These are phyloP conservation scores for Yamadazyma scolyti DNA, from an alignment of 805 yeast genomes.

Conservation along the genomic window DNA sequence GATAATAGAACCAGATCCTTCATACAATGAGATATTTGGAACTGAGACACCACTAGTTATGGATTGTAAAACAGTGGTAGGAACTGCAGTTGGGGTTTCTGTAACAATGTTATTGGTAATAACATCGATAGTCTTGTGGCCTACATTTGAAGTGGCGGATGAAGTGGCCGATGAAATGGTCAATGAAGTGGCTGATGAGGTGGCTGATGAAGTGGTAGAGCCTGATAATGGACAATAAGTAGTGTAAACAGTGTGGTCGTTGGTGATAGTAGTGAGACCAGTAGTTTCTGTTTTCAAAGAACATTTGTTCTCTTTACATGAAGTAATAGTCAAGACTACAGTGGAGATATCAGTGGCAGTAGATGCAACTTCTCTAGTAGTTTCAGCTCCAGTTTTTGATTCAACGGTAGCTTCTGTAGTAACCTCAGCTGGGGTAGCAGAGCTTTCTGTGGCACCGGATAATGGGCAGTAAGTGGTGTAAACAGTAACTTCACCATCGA, in stretches of 20 bases:
- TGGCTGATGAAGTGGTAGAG: constrained; percentile 1
- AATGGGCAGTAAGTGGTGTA: constrained; percentile 36
- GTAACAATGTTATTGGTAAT: constrained; percentile 40
- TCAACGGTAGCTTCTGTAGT: constrained; percentile 4
- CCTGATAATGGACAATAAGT: constrained; percentile 18
- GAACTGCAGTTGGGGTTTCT: constrained; percentile 18
- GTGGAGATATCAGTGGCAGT: constrained; percentile 18
- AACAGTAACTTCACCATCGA: constrained; percentile 30
- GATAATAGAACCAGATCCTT: constrained; percentile 26
- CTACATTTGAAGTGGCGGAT: constrained; percentile 7
- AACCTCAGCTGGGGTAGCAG: not conserved
- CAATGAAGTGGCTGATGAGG: constrained; percentile 11
- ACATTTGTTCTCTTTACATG: constrained; percentile 35
- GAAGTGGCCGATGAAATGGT: constrained; percentile 9
- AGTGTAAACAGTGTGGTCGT: constrained; percentile 17
- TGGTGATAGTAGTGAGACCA: constrained; percentile 24
- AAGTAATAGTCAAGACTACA: constrained; percentile 32
- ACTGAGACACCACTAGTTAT: constrained; percentile 10
- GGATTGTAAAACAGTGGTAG: constrained; percentile 12
- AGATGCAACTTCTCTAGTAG: constrained; percentile 4
- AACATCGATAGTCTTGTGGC: constrained; percentile 28
- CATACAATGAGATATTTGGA: constrained; percentile 17
- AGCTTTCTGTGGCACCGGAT: constrained; percentile 1
- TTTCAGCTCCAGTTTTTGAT: constrained; percentile 7
- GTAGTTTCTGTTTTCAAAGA: constrained; percentile 25